Evolutionary conservation across 345 rosid species (phyloP), one percentile per base, ranked within the genome.

Genomic region (Ceriops decandra): DNA sequence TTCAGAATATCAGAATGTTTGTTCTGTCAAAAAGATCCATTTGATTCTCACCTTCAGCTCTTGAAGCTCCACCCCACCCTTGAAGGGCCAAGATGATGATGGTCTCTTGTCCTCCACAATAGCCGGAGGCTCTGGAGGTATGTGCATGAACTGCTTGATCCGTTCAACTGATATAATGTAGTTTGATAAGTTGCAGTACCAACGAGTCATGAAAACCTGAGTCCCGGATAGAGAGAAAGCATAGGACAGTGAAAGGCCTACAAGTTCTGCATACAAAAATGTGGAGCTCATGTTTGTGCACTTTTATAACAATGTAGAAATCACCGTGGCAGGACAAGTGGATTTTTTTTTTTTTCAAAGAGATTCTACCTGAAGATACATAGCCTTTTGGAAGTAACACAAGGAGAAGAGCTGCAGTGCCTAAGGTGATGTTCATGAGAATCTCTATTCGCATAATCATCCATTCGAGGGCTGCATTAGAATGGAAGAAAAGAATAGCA

Each of bases 391-490:
- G 98, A 57, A 89, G 85, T 21, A 93, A 72, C 47, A 86, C 68
- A 35, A 91, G 87, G 58, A 93, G 82, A 74, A 93, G 76, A 51
- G 96, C 86, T 66, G 92, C 87, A 24, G 89, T 82, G 68, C 85
- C 85, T 52, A 93, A 75, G 9, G 89, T 91, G 53, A 81, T 30
- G 58, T 89, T 89, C 81, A 85, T 92, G n/a, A 93, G 82, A 38
- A 82, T 70, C 69, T 91, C 97, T 22, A 85, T 79, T 69, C 98
- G 77, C 66, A 91, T 27, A 67, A 89, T 59, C 19, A 89, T 79
- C 98, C 98, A 93, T 66, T 93, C 98, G 83, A 86, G 77, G 57
- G 84, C 85, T 38, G 85, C 95, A 66, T 85, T 91, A 32, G 92
- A 86, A 57, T 85, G 88, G 79, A 93, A 87, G 82, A 89, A 85